A percentile compares a stretch with the other conserved stretches of the same genome.
Evolutionary conservation across 371 early-diverging fungal genomes (phyloP).

Genomic region (Lichtheimia hyalospora): DNA sequence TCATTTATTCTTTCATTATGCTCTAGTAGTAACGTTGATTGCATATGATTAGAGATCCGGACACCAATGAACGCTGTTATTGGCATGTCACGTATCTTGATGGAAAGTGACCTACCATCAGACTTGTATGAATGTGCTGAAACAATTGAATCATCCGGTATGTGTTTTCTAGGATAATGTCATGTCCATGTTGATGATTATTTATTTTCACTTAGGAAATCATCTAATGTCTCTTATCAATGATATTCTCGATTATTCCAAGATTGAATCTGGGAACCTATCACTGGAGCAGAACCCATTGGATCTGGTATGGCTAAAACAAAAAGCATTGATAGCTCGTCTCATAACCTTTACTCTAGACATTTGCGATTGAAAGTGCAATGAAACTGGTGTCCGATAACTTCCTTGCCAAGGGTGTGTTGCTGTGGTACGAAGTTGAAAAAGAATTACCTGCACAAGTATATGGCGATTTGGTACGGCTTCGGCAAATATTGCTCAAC

Average conservation of each 20-base stretch:
- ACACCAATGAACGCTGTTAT: conserved; percentile 56
- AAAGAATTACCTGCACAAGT: conserved; percentile 28
- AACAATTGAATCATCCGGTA: conserved; percentile 43
- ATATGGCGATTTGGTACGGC: conserved; percentile 48
- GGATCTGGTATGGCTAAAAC: conserved; percentile 21
- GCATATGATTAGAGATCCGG: conserved; percentile 17
- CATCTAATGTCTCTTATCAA: conserved; percentile 52
- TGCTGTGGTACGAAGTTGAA: conserved; percentile 21
- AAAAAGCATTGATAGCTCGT: neutral
- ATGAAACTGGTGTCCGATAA: conserved; percentile 34
- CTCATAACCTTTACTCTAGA: conserved; percentile 5
- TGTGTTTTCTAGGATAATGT: neutral
- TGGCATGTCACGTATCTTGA: conserved; percentile 45
- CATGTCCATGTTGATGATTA: neutral
- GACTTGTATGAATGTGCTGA: conserved; percentile 47
- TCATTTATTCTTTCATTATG: neutral
- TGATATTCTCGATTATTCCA: conserved; percentile 59
- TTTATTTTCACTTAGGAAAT: conserved; percentile 23
- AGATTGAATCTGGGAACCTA: conserved; percentile 57
- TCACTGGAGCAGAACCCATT: conserved; percentile 35
- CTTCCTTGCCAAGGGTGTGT: conserved; percentile 25
- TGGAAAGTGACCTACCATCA: conserved; percentile 41
- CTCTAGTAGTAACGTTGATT: neutral
- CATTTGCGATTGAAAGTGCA: conserved; percentile 42
- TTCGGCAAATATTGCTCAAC: conserved; percentile 54